Evolutionary conservation across 148 eudicot genomes (phyloP), one percentile per base, ranked within the genome.

Genomic region (Rhododendron molle): DNA sequence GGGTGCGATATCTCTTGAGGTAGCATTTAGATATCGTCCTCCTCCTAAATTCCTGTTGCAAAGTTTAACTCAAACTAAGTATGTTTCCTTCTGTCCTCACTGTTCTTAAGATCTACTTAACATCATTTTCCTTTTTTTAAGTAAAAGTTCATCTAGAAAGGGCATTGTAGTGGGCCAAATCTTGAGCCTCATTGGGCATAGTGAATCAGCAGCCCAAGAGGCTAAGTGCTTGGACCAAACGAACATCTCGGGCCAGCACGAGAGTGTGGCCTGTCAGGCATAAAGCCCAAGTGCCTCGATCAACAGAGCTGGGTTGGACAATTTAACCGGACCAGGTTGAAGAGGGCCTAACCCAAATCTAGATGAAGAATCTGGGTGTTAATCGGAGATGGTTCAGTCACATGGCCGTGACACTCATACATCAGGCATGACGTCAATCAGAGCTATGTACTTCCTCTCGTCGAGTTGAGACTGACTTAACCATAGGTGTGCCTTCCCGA

Each of bases 1-100:
- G 38, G 99, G 99, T 86, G 99, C 99, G 88, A 95, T 96, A 91
- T 96, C 98, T 86, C 98, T 96, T 84, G 94, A 95, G 91, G 99
- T 94, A 91, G 56, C 76, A 46, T 82, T 30, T 49, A 32, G 65
- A 65, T 40, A 77, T 71, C 1, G 32, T 67, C 80, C 14, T 80
- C 23, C 60, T 21, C 46, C 28, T 32, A 15, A 26, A 7, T 21
- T 56, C 14, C 1, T 36, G 56, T 76, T 28, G 54, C 34, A 20
- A 30, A 52, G 15, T 52, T 30, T 52, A 14, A 32, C 65, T 52
- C 7, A n/a, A 83, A 23, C 43, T 21, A 78, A 32, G 3, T 38
- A 43, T 18, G 46, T 2, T 15, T 4, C 47, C 32, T 60, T 13
- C 30, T 44, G 20, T 50, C 58, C 56, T 82, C 36, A 5, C 40